Evolutionary conservation across 2,329 filamentous ascomycete genomes (phyloP).

Genomic region (Cadophora malorum): DNA sequence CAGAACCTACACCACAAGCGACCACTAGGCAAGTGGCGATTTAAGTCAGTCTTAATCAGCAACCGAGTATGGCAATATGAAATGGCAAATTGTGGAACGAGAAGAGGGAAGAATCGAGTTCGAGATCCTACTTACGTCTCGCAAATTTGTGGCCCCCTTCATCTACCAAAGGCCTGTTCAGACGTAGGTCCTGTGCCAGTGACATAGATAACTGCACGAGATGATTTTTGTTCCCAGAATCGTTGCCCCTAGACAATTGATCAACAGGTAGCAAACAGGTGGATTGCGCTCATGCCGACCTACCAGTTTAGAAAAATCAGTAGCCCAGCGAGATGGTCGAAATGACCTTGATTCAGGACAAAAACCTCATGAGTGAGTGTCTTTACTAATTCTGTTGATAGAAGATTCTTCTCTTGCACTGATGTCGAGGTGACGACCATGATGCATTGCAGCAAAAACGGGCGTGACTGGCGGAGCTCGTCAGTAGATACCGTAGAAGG

Average conservation of each 20-base stretch:
- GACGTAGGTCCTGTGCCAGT: neutral
- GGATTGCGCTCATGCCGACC: neutral
- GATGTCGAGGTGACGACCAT: neutral
- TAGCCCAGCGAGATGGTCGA: neutral
- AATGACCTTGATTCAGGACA: neutral
- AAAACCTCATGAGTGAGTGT: neutral
- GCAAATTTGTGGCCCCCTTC: conserved; percentile 8
- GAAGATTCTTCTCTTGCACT: neutral
- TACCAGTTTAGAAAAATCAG: neutral
- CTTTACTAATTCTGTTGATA: neutral
- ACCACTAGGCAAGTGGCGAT: neutral
- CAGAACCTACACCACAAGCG: neutral
- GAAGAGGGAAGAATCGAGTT: neutral
- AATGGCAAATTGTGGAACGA: neutral
- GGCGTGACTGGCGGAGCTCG: neutral
- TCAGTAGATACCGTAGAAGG: neutral
- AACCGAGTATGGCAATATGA: neutral
- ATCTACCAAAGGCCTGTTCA: neutral
- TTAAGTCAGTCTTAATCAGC: neutral
- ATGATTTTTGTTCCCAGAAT: neutral
- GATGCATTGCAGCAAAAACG: neutral
- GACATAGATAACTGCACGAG: neutral
- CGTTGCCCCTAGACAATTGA: neutral
- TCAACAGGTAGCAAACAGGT: neutral
- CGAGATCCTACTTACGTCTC: neutral